These are phyloP conservation scores for Solanum hybrid DNA, from an alignment of 305 asterid genomes.

Conservation along the genomic window DNA sequence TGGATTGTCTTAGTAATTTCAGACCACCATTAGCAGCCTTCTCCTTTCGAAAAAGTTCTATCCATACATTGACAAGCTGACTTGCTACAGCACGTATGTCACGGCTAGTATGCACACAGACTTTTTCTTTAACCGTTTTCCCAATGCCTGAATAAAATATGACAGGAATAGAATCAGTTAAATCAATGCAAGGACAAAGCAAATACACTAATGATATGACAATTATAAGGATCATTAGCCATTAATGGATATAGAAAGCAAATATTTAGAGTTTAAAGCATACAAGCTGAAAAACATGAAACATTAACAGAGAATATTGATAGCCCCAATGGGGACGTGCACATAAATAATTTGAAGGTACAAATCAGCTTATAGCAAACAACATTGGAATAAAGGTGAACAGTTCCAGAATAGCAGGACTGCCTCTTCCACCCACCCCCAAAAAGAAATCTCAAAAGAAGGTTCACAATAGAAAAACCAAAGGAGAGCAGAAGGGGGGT, in stretches of 20 bases:
- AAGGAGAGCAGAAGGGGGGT: neutral
- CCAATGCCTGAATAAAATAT: constrained; percentile 59
- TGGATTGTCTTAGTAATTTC: constrained; percentile 49
- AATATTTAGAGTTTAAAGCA: neutral
- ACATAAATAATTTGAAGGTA: neutral
- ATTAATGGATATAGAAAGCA: neutral
- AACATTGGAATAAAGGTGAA: neutral
- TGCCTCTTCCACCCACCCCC: neutral
- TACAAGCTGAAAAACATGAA: neutral
- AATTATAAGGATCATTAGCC: neutral
- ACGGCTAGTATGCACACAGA: constrained; percentile 97
- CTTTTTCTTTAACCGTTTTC: constrained; percentile 93
- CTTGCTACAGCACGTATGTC: constrained; percentile 98
- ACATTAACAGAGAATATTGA: neutral
- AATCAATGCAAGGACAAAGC: neutral
- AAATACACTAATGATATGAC: neutral
- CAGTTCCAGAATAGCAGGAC: neutral
- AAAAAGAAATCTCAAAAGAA: neutral
- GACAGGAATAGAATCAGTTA: constrained; percentile 7
- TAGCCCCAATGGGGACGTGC: neutral
- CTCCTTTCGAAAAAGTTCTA: constrained; percentile 91
- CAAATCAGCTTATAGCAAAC: neutral
- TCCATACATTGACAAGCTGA: constrained; percentile 96
- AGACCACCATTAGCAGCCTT: constrained; percentile 69
- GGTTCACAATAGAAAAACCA: neutral